Evolutionary conservation across 1,139 yeast genomes (phyloP).

Genomic region (Suhomyces guaymorum): DNA sequence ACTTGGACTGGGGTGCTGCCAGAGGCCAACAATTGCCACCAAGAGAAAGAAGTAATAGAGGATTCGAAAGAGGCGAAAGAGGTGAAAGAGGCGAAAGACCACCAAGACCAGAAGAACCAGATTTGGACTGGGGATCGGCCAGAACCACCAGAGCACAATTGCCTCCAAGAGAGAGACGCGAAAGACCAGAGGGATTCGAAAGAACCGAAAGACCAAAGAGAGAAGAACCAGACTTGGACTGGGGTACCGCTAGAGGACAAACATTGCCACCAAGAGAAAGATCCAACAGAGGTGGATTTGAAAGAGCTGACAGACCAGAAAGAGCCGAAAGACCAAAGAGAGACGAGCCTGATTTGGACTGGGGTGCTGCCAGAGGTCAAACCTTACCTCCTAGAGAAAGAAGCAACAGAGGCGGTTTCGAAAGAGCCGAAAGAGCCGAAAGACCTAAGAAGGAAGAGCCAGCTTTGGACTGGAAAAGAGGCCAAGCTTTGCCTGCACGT

Average conservation of each 20-base stretch:
- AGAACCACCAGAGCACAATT: constrained; percentile 38
- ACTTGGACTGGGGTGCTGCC: constrained; percentile 38
- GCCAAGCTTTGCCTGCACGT: constrained; percentile 32
- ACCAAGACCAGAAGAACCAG: constrained; percentile 32
- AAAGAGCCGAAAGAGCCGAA: constrained; percentile 13
- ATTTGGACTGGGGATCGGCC: constrained; percentile 56
- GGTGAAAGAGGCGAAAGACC: constrained; percentile 29
- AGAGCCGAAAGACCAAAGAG: constrained; percentile 40
- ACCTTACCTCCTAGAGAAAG: constrained; percentile 26
- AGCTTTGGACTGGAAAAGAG: constrained; percentile 34
- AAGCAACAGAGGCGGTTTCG: constrained; percentile 20
- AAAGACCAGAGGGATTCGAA: constrained; percentile 32
- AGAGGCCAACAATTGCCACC: constrained; percentile 40
- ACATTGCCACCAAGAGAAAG: constrained; percentile 36
- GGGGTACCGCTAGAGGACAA: constrained; percentile 43
- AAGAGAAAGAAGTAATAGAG: constrained; percentile 37
- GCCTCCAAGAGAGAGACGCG: constrained; percentile 44
- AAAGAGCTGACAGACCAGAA: constrained; percentile 33
- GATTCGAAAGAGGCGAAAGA: constrained; percentile 24
- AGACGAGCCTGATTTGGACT: constrained; percentile 57
- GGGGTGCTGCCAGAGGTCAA: constrained; percentile 37
- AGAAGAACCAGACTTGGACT: constrained; percentile 37
- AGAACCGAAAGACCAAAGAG: constrained; percentile 30
- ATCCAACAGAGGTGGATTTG: constrained; percentile 24
- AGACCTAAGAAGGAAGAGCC: constrained; percentile 32